phyloP scores from a whole-genome alignment of 2,329 filamentous ascomycete genomes.

The Botrytis fabae region DNA sequence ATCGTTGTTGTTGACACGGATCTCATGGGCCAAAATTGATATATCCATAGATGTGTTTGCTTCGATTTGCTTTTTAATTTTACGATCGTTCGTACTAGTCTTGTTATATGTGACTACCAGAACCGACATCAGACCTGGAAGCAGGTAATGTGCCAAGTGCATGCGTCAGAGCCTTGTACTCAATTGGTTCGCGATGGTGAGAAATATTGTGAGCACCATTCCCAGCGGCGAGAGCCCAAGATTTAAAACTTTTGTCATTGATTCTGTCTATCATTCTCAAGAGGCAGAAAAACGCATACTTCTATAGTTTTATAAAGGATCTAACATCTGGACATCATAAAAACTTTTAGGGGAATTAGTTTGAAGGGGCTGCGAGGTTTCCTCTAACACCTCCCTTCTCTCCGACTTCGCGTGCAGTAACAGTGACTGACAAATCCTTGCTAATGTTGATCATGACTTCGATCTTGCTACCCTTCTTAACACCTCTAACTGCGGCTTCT shows the following conservation, averaged over 20 bases:
- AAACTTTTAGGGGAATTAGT: conserved; percentile 35
- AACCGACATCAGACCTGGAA: neutral
- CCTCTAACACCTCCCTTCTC: conserved; percentile 41
- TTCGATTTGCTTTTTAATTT: neutral
- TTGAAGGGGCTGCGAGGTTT: conserved; percentile 33
- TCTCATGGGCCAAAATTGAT: neutral
- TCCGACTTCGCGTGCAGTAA: conserved; percentile 83
- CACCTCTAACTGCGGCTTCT: conserved; percentile 78
- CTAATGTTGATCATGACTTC: conserved; percentile 91
- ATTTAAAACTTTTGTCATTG: conserved; percentile 14
- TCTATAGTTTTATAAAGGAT: conserved; percentile 20
- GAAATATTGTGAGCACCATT: neutral
- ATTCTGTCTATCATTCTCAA: conserved; percentile 3
- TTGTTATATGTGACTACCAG: neutral
- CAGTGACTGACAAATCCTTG: conserved; percentile 74
- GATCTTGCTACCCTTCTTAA: conserved; percentile 87
- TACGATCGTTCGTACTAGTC: neutral
- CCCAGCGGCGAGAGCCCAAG: neutral
- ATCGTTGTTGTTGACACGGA: neutral
- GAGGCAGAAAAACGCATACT: neutral
- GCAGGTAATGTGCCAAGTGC: too few relatives aligned
- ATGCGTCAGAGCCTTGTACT: neutral
- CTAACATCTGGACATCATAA: conserved; percentile 16
- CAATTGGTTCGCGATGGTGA: neutral
- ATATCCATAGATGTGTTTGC: neutral